Conservation (phyloP, 768 basidiomycete genomes). For the Pleurotus ostreatus region DNA sequence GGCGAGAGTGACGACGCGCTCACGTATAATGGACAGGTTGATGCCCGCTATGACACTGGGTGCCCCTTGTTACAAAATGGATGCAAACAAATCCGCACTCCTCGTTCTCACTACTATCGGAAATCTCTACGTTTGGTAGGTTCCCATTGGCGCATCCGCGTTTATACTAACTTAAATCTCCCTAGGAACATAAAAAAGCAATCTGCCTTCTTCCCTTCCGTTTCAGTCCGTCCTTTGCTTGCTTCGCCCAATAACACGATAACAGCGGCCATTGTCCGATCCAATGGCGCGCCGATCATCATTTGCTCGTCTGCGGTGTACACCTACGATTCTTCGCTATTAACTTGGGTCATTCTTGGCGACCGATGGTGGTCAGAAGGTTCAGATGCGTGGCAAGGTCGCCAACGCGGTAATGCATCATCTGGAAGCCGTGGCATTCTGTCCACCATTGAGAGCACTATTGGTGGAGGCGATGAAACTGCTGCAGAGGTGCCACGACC, state of each 20-base stretch:
- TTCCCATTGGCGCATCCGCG: slow-evolving; percentile 6
- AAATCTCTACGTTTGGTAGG: slow-evolving; percentile 73
- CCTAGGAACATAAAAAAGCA: slow-evolving; percentile 74
- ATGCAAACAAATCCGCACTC: slow-evolving; percentile 59
- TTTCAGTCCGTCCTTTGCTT: slow-evolving; percentile 59
- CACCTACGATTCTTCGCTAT: slow-evolving; percentile 69
- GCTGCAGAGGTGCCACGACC: slow-evolving; percentile 45
- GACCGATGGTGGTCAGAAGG: slow-evolving; percentile 85
- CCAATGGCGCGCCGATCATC: slow-evolving; percentile 78
- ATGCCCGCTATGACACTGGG: slow-evolving; percentile 77
- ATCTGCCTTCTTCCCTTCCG: slow-evolving; percentile 58
- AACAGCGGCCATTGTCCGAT: slow-evolving; percentile 60
- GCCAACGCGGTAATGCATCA: slow-evolving; percentile 45
- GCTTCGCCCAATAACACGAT: slow-evolving; percentile 57
- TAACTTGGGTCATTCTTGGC: slow-evolving; percentile 70
- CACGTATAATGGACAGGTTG: slow-evolving; percentile 41
- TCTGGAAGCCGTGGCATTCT: slow-evolving; percentile 48
- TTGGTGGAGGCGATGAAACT: slow-evolving; percentile 31
- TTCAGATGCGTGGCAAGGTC: slow-evolving; percentile 79
- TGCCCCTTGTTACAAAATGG: slow-evolving; percentile 64
- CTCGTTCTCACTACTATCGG: slow-evolving; percentile 73
- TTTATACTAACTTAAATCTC: not conserved
- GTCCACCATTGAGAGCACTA: slow-evolving; percentile 44
- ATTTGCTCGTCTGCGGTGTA: slow-evolving; percentile 75
- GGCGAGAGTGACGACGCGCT: not conserved